Evolutionary conservation across 306 rosid species (phyloP), one percentile per base, ranked within the genome.

Genomic region (Hippophae gyantsensis): DNA sequence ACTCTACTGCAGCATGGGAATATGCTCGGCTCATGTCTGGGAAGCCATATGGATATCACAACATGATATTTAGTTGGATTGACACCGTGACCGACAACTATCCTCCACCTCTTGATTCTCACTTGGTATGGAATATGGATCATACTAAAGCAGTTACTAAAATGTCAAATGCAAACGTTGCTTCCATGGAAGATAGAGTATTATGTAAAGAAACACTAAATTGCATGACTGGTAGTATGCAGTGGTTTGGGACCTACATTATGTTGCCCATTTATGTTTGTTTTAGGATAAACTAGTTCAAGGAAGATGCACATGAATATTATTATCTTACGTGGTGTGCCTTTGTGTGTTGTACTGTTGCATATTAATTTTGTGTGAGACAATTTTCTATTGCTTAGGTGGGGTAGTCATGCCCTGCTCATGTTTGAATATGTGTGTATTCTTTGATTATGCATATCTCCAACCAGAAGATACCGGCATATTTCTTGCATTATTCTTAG

Each of bases 61-160:
- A 92, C 76, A 92, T 92, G 98, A 92, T 92, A 68, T 92, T 92
- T 72, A 92, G 98, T 82, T 92, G 98, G 98, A 92, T 92, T 68
- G 98, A 92, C 81, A 92, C 98, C 10, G 76, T 88, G 72, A 68
- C 92, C 2, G 98, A 92, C 69, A 92, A 92, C 84, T 92, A 81
- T 78, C 98, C 98, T 63, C 98, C 98, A 57, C 98, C 98, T 83
- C 98, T 92, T 85, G 98, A 92, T 87, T 89, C 98, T 85, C 95
- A 92, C 95, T 85, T 87, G 95, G 95, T 92, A 81, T 40, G 23
- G 23, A 18, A 18, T 18, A 18, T 18, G 57, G 53, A 13, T 58
- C 72, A 69, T 26, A 51, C 49, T 27, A 40, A 32, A 48, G 27
- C 40, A 56, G 42, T 54, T 7, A 46, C 23, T 6, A 3, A 12